Conservation (phyloP, 1,139 yeast genomes). For the Saccharomyces hybrid region DNA sequence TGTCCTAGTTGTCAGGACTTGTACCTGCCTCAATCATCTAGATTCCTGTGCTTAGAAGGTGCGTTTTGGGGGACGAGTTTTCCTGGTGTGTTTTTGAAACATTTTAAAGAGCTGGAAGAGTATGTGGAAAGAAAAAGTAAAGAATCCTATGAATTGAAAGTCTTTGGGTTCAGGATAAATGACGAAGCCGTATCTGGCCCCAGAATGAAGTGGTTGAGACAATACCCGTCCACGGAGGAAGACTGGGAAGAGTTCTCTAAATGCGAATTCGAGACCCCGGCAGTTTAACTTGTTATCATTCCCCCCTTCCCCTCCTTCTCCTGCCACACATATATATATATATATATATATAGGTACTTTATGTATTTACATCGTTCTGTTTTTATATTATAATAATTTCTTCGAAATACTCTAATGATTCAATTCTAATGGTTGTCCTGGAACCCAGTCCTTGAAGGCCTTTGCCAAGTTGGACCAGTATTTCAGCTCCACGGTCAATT, state of each 20-base stretch:
- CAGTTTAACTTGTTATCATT: background rate
- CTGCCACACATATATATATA: background rate
- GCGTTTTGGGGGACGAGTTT: constrained; percentile 95
- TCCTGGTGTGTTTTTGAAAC: constrained; percentile 83
- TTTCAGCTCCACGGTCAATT: constrained; percentile 63
- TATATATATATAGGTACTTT: background rate
- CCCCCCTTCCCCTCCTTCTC: background rate
- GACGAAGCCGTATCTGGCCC: constrained; percentile 77
- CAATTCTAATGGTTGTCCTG: constrained; percentile 55
- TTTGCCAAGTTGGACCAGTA: constrained; percentile 77
- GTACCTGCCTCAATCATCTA: constrained; percentile 75
- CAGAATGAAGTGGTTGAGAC: constrained; percentile 90
- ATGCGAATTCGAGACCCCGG: constrained; percentile 55
- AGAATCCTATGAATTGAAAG: constrained; percentile 53
- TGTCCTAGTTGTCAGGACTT: constrained; percentile 94
- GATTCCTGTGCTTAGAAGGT: constrained; percentile 86
- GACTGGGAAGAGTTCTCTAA: constrained; percentile 52
- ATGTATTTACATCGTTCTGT: background rate
- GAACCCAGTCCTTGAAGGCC: constrained; percentile 73
- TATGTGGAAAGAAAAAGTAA: constrained; percentile 45
- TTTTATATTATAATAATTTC: background rate
- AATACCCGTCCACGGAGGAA: constrained; percentile 52
- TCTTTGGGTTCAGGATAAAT: constrained; percentile 81
- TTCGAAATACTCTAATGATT: constrained; percentile 39
- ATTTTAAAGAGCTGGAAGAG: constrained; percentile 75